phyloP scores from a whole-genome alignment of 768 basidiomycete species.

The Candolleomyces eurysporus region DNA sequence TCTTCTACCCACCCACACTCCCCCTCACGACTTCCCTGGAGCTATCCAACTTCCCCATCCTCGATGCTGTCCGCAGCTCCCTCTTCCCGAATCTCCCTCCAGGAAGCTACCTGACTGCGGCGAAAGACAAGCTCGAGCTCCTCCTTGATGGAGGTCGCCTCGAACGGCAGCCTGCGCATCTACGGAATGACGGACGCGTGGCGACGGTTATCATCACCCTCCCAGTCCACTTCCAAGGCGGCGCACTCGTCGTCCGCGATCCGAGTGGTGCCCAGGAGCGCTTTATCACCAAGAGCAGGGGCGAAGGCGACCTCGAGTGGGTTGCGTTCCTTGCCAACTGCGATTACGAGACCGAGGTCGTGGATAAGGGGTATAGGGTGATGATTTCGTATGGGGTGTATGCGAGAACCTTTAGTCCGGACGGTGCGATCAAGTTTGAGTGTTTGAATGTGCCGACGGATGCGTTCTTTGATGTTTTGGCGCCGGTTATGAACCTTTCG shows the following conservation, averaged over 20 bases:
- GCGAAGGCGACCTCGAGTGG: conserved; percentile 75
- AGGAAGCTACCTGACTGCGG: conserved; percentile 67
- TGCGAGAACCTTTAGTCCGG: conserved; percentile 59
- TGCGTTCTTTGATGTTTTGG: conserved; percentile 66
- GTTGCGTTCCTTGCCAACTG: conserved; percentile 72
- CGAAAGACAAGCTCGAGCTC: conserved; percentile 71
- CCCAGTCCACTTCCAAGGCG: conserved; percentile 73
- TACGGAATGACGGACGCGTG: conserved; percentile 63
- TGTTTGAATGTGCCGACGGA: conserved; percentile 74
- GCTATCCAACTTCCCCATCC: conserved; percentile 77
- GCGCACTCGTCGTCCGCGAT: conserved; percentile 58
- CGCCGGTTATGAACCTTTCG: conserved; percentile 68
- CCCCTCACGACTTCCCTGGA: conserved; percentile 77
- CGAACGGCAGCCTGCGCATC: conserved; percentile 49
- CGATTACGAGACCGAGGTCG: conserved; percentile 69
- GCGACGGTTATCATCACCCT: conserved; percentile 75
- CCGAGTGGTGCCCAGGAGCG: conserved; percentile 50
- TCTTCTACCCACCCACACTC: conserved; percentile 71
- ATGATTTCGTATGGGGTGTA: conserved; percentile 71
- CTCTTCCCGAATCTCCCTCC: conserved; percentile 70
- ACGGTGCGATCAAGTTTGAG: conserved; percentile 37
- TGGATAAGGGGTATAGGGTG: conserved; percentile 69
- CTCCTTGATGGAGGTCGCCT: conserved; percentile 59
- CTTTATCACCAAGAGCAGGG: conserved; percentile 46
- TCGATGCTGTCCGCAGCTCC: conserved; percentile 68